Percentiles rank a stretch among this genome's conserved stretches.
Evolutionary conservation across 768 basidiomycete genomes (phyloP).

Genomic region (Agaricus blazei): DNA sequence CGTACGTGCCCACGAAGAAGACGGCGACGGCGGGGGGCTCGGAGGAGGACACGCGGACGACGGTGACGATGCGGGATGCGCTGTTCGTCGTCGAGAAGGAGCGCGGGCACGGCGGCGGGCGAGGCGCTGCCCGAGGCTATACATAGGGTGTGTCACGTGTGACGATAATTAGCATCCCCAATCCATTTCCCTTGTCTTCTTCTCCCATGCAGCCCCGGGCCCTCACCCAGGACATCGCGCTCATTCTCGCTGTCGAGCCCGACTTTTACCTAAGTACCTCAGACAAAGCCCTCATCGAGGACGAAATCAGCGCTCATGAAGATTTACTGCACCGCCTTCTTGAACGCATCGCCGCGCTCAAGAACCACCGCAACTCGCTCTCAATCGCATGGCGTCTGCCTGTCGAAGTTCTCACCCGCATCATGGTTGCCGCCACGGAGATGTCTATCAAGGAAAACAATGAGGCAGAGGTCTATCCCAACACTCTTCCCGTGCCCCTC

Average conservation of each 20-base stretch:
- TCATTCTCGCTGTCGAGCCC: background rate
- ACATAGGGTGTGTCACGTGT: conserved; percentile 1
- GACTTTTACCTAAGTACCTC: background rate
- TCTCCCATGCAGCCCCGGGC: background rate
- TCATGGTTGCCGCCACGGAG: conserved; percentile 2
- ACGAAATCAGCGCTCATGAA: background rate
- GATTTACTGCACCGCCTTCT: background rate
- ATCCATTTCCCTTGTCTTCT: background rate
- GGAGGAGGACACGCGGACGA: conserved; percentile 35
- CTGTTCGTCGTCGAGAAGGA: conserved; percentile 85
- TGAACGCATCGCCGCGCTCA: conserved; percentile 4
- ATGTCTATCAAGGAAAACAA: conserved; percentile 8
- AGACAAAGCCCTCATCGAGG: background rate
- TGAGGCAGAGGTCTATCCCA: conserved; percentile 6
- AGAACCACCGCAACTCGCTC: conserved; percentile 6
- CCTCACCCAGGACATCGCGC: background rate
- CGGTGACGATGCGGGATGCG: conserved; percentile 72
- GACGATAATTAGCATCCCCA: background rate
- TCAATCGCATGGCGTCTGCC: conserved; percentile 5
- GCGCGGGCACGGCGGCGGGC: conserved; percentile 76
- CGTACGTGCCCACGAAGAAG: conserved; percentile 39
- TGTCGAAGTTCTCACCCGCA: conserved; percentile 7
- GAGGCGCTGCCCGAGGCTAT: conserved; percentile 66
- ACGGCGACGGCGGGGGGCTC: background rate
- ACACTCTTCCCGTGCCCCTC: conserved; percentile 1